Evolutionary conservation across 495 filamentous ascomycete genomes (phyloP), one percentile per base, ranked within the genome.

Genomic region (Penicillium verhagenii): DNA sequence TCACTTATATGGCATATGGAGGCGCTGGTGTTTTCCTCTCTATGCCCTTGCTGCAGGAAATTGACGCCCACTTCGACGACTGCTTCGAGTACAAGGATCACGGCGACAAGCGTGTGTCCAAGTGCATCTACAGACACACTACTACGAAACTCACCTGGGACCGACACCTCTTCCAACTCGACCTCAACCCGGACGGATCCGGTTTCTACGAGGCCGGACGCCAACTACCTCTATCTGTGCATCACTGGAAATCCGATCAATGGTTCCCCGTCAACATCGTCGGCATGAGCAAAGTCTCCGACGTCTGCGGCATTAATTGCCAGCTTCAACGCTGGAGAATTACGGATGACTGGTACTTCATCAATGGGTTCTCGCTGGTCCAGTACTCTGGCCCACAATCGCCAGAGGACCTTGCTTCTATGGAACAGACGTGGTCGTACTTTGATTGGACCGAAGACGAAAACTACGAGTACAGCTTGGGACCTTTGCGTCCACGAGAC

Each of bases 1-100:
- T 61, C 47, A 56, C 59, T 25, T 58, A 64, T 51, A 61, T 68
- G 47, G 77, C 67, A 3, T 78, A 75, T 57, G 79, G 79, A 19
- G 79, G 79, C 33, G 79, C 73, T 4, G 78, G 72, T 2, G 65
- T 82, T 7, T 69, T 81, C 56, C 64, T 80, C 31, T 77, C 73
- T 0, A 45, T 60, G 1, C 69, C 75, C 7, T 47, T 75, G 13
- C 53, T 70, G 0, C 61, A 68, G 13, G 46, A 59, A 37, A 60
- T 80, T 3, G 53, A 61, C 33, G 21, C 18, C 2, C 31, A 56
- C 13, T 66, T 60, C 57, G 52, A 66, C 14, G 26, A 52, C 11
- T 70, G 67, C 39, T 52, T 48, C 18, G 46, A 54, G 14, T 46
- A 46, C 20, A 59, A 63, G 3, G 54, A 54, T 28, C 56, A 60